phyloP scores from a whole-genome alignment of 768 basidiomycete genomes.

The Pisolithus marmoratus region DNA sequence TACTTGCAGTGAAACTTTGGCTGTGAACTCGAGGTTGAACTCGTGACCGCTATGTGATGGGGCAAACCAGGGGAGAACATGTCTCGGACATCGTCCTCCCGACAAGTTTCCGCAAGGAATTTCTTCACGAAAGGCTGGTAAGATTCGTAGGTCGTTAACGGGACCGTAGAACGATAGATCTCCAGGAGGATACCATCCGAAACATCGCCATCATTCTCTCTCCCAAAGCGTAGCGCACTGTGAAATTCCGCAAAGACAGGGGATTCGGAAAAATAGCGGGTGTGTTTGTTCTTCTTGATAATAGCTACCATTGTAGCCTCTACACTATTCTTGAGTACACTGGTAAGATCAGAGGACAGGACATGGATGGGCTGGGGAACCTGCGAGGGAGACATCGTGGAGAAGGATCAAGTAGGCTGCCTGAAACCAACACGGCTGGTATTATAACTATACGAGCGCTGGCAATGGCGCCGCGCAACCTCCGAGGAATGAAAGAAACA shows the following conservation, averaged over 20 bases:
- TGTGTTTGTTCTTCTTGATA: constrained; percentile 9
- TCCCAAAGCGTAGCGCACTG: constrained; percentile 1
- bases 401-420: too few relatives aligned
- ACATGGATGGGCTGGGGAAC: neutral
- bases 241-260: constrained; percentile 6
- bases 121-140: constrained; percentile 12
- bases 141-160: constrained; percentile 8
- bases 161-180: constrained; percentile 6
- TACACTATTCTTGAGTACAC: neutral
- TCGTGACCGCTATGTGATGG: constrained; percentile 5
- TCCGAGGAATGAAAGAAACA: too few relatives aligned
- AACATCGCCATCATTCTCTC: neutral
- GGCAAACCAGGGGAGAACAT: constrained; percentile 18
- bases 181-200: constrained; percentile 4
- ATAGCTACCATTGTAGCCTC: constrained; percentile 6
- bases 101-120: constrained; percentile 14
- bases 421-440: too few relatives aligned
- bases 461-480: too few relatives aligned
- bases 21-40: constrained; percentile 10
- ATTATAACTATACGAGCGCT: too few relatives aligned
- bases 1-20: constrained; percentile 17
- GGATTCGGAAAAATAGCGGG: constrained; percentile 10
- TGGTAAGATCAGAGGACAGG: neutral
- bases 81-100: constrained; percentile 11
- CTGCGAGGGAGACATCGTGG: neutral